phyloP scores from a whole-genome alignment of 2,329 filamentous ascomycete species.

The Penicillium brevicompactum region DNA sequence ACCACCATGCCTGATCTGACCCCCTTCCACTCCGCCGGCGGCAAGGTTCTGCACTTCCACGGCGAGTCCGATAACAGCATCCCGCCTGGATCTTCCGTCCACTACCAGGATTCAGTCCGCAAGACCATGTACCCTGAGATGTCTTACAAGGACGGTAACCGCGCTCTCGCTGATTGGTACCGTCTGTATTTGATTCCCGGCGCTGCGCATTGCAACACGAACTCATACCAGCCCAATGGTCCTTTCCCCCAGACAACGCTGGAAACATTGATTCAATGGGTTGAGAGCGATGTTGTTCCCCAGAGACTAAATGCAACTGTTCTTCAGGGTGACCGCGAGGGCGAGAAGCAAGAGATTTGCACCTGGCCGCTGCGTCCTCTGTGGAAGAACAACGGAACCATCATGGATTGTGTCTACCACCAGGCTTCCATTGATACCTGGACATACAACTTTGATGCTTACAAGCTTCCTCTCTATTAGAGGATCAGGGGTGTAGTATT shows the following conservation, averaged over 20 bases:
- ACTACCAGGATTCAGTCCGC: conserved; percentile 57
- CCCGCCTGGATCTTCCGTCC: conserved; percentile 55
- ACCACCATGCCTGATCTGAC: conserved; percentile 56
- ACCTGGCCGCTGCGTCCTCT: not conserved
- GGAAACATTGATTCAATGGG: conserved; percentile 52
- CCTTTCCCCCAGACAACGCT: conserved; percentile 49
- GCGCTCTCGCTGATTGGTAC: conserved; percentile 54
- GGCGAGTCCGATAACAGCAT: conserved; percentile 57
- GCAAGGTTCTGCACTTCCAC: conserved; percentile 60
- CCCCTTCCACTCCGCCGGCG: conserved; percentile 49
- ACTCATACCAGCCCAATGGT: conserved; percentile 42
- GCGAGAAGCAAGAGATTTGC: not conserved
- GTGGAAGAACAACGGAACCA: not conserved
- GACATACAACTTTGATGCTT: not conserved
- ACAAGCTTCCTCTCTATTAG: not conserved
- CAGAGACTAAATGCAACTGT: not conserved
- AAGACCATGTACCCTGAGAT: conserved; percentile 49
- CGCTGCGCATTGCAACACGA: conserved; percentile 52
- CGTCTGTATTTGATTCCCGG: conserved; percentile 56
- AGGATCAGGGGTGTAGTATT: not conserved
- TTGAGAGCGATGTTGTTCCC: conserved; percentile 39
- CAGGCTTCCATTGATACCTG: not conserved
- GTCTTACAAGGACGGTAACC: conserved; percentile 40
- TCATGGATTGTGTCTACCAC: not conserved
- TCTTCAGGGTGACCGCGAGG: not conserved